Conservation (phyloP, 2,329 filamentous ascomycete genomes). For the Fusarium sp. region DNA sequence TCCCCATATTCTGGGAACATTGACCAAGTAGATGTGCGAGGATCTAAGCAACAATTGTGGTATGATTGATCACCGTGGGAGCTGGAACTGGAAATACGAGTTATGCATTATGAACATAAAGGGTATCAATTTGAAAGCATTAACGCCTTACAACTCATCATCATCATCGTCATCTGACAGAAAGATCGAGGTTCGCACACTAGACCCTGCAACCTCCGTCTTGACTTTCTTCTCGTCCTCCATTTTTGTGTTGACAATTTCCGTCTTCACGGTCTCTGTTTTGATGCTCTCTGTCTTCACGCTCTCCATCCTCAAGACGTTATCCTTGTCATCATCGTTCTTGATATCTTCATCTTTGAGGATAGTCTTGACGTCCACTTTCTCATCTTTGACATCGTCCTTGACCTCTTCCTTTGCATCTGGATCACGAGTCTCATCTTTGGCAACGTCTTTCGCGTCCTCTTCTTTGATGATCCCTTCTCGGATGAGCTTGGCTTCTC, state of each 20-base stretch:
- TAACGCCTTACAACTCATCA: constrained; percentile 50
- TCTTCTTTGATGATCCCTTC: constrained; percentile 42
- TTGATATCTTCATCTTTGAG: constrained; percentile 28
- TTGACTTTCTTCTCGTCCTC: constrained; percentile 37
- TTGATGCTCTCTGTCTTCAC: constrained; percentile 7
- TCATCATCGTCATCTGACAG: constrained; percentile 54
- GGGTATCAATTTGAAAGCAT: constrained; percentile 43
- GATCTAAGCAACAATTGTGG: neutral
- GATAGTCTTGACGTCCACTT: constrained; percentile 15
- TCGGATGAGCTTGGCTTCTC: constrained; percentile 64
- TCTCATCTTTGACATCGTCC: constrained; percentile 25
- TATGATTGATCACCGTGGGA: too few species aligned
- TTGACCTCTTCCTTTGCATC: constrained; percentile 28
- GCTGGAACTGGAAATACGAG: neutral
- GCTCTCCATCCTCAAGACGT: neutral
- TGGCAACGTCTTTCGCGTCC: constrained; percentile 42
- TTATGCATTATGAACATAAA: constrained; percentile 13
- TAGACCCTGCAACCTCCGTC: constrained; percentile 33
- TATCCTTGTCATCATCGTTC: constrained; percentile 14
- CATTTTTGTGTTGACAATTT: constrained; percentile 4
- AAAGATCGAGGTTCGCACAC: constrained; percentile 51
- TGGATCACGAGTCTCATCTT: constrained; percentile 9
- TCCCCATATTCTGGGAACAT: constrained; percentile 63
- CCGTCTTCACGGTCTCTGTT: constrained; percentile 1
- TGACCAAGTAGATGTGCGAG: constrained; percentile 58